Evolutionary conservation across 1,284 basidiomycete species (phyloP), one percentile per base, ranked within the genome.

Genomic region (Melanopsichium pennsylvanicum): DNA sequence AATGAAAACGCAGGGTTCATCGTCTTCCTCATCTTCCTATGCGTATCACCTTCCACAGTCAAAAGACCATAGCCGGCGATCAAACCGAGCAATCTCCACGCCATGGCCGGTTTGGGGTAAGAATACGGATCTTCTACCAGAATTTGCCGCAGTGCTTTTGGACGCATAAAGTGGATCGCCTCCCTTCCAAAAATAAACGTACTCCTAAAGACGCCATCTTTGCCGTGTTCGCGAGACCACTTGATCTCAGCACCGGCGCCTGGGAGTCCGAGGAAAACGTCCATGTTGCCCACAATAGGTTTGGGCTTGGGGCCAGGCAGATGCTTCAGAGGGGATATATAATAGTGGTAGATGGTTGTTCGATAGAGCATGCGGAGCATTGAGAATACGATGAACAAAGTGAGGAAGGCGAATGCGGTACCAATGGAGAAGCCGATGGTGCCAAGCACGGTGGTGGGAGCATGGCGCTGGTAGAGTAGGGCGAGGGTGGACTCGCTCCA

Each of bases 1-100:
- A 74, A 44, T 21, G 68, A 62, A 38, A 76, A 76, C 6, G 74
- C 74, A 10, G 61, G 70, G 42, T 76, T 76, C 72, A 76, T 74
- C 16, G 57, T 72, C 48, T 68, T 64, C n/a, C 74, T 44, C 54
- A 76, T 60, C 45, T 66, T 66, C 27, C 55, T 52, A 43, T 76
- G 74, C 25, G 60, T 68, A 12, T 66, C 58, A 15, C 70, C 72
- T 43, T 75, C 74, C 1, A 69, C 52, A 8, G 69, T 71, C 13
- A 75, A 27, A 5, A 75, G 52, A n/a, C 74, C 74, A 26, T 74
- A 64, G 0, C 74, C 74, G 3, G 72, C 69, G 21, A 69, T 62
- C 15, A 70, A 47, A 8, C 60, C 63, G 15, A 70, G 44, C 16
- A 71, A 43, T 39, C 68, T 70, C 58, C 61, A 56, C 3, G 61